phyloP scores from a whole-genome alignment of 192 early-diverging fungal species.

The Mycoemilia scoparia region DNA sequence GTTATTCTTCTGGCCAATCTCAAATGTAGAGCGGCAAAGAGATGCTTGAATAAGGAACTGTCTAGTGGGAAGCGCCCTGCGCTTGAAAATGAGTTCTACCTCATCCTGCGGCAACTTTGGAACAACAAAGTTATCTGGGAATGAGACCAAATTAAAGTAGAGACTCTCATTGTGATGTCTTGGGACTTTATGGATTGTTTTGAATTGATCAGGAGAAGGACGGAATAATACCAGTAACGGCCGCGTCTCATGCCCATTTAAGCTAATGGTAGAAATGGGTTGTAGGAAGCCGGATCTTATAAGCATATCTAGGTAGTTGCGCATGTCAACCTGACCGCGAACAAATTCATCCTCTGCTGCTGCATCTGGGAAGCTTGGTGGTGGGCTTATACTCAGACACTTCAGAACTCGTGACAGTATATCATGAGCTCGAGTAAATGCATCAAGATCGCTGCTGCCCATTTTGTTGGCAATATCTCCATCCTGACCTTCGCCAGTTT shows the following conservation, averaged over 20 bases:
- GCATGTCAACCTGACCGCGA: conserved; percentile 33
- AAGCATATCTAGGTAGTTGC: conserved; percentile 50
- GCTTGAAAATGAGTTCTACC: too few relatives aligned
- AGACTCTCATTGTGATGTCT: conserved; percentile 37
- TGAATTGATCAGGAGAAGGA: conserved; percentile 25
- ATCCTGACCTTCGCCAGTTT: too few relatives aligned
- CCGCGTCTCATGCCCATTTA: conserved; percentile 40
- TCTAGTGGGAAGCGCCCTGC: conserved; percentile 45
- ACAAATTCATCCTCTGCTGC: conserved; percentile 25
- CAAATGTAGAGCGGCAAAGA: conserved; percentile 70
- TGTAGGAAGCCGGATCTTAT: conserved; percentile 51
- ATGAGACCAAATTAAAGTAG: conserved; percentile 69
- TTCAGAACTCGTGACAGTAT: too few relatives aligned
- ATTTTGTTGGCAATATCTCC: too few relatives aligned
- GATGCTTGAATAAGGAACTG: conserved; percentile 78
- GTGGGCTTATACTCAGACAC: too few relatives aligned
- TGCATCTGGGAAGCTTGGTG: too few relatives aligned
- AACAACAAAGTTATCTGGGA: conserved; percentile 63
- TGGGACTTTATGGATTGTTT: too few relatives aligned
- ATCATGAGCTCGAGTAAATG: too few relatives aligned
- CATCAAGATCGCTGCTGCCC: too few relatives aligned
- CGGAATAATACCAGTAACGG: conserved; percentile 59
- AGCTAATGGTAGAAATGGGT: conserved; percentile 26
- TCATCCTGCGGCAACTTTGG: conserved; percentile 62
- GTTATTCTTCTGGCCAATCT: conserved; percentile 89